Conservation (phyloP, 2,329 filamentous ascomycete species). For the Thielaviopsis ethacetica region DNA sequence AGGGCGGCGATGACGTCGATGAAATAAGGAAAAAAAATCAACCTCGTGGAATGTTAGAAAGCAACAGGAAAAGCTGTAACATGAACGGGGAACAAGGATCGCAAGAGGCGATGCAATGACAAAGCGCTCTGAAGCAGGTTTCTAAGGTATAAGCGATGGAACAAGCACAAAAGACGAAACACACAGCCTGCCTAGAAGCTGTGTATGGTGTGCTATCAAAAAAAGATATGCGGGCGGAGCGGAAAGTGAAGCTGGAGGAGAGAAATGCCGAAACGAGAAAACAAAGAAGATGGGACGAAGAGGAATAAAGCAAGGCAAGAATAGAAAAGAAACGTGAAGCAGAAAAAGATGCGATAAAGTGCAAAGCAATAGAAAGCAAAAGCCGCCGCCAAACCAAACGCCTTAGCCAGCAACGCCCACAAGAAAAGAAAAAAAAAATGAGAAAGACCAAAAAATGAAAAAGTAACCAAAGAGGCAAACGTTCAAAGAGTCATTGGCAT, state of each 20-base stretch:
- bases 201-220: background rate
- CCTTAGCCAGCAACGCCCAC: background rate
- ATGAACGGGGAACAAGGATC: background rate
- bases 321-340: background rate
- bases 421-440: background rate
- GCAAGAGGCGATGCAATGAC: conserved; percentile 8
- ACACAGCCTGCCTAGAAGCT: conserved; percentile 2
- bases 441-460: background rate
- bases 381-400: background rate
- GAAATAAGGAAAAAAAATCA: background rate
- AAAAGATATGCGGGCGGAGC: background rate
- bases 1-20: background rate
- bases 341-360: background rate
- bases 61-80: background rate
- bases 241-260: background rate
- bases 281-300: background rate
- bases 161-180: conserved; percentile 4
- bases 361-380: background rate
- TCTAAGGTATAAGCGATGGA: conserved; percentile 9
- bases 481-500: too few species aligned
- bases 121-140: conserved; percentile 7
- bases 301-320: background rate
- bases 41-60: background rate
- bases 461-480: background rate
- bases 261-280: background rate